These are phyloP conservation scores for Claviceps humidiphila DNA, from an alignment of 2,329 filamentous ascomycete genomes.

Conservation along the genomic window DNA sequence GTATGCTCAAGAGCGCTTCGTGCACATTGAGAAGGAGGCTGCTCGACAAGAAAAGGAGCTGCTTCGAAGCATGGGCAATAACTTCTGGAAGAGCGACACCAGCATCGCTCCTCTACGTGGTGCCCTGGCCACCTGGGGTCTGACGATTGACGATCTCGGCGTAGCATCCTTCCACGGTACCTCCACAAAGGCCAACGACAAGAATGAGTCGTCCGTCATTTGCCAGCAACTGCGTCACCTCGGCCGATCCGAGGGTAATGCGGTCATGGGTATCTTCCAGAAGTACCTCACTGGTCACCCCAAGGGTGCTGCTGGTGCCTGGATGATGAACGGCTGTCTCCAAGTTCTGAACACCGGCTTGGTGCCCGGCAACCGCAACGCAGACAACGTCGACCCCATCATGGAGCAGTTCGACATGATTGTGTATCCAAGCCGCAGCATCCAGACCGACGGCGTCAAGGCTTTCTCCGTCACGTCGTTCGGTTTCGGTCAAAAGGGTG, in stretches of 20 bases:
- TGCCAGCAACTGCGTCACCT: conserved; percentile 94
- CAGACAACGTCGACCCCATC: conserved; percentile 88
- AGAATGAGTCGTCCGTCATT: conserved; percentile 97
- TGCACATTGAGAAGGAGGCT: conserved; percentile 78
- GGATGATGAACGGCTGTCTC: conserved; percentile 98
- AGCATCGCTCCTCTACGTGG: conserved; percentile 91
- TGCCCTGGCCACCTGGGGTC: conserved; percentile 92
- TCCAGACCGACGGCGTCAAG: conserved; percentile 97
- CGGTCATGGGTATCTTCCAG: conserved; percentile 93
- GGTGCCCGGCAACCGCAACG: conserved; percentile 93
- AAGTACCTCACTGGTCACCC: conserved; percentile 98
- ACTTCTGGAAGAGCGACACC: conserved; percentile 95
- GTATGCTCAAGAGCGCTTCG: conserved; percentile 72
- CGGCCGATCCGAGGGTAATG: conserved; percentile 91
- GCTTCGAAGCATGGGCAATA: conserved; percentile 85
- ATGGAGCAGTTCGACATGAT: conserved; percentile 99
- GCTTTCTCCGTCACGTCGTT: conserved; percentile 98
- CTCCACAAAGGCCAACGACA: conserved; percentile 96
- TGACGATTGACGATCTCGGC: conserved; percentile 88
- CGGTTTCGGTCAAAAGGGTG: conserved; percentile 97
- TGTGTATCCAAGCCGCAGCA: conserved; percentile 85
- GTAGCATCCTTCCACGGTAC: conserved; percentile 99
- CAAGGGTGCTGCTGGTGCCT: conserved; percentile 96
- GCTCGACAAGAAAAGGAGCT: conserved; percentile 86
- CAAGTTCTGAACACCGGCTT: conserved; percentile 90